These are phyloP conservation scores for Begonia loranthoides DNA, from an alignment of 306 rosid genomes.

Conservation along the genomic window DNA sequence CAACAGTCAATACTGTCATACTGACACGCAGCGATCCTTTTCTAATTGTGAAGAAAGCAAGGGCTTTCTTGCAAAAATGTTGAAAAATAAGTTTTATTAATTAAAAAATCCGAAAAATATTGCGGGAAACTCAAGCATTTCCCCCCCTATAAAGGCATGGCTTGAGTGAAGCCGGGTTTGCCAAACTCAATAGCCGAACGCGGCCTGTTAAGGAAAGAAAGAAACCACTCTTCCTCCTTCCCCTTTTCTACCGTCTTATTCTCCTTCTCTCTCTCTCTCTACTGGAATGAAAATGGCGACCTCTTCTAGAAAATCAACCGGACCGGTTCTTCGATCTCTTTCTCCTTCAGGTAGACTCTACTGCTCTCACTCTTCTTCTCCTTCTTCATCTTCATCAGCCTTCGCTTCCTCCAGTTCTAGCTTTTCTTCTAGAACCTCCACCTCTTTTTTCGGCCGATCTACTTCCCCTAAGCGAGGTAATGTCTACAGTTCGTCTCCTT, in stretches of 20 bases:
- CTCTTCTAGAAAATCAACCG: conserved; percentile 48
- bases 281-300: conserved; percentile 41
- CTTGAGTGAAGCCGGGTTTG: conserved; percentile 74
- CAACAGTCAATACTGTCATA: too few species aligned
- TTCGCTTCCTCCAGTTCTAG: conserved; percentile 68
- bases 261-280: conserved; percentile 15
- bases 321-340: conserved; percentile 35
- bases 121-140: neutral
- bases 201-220: conserved; percentile 6
- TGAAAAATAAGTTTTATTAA: too few species aligned
- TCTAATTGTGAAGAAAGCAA: too few species aligned
- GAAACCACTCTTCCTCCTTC: neutral
- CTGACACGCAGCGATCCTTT: too few species aligned
- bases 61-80: too few species aligned
- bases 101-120: too few species aligned
- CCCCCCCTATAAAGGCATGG: conserved; percentile 46
- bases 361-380: conserved; percentile 11
- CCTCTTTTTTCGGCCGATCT: conserved; percentile 36
- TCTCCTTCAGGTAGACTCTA: conserved; percentile 46
- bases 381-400: conserved; percentile 25
- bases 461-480: conserved; percentile 64
- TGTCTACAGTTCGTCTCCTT: conserved; percentile 22
- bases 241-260: neutral
- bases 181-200: conserved; percentile 47
- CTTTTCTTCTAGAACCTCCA: conserved; percentile 47